Evolutionary conservation across 2,329 filamentous ascomycete species (phyloP), one percentile per base, ranked within the genome.

Genomic region (Colletotrichum sp.): DNA sequence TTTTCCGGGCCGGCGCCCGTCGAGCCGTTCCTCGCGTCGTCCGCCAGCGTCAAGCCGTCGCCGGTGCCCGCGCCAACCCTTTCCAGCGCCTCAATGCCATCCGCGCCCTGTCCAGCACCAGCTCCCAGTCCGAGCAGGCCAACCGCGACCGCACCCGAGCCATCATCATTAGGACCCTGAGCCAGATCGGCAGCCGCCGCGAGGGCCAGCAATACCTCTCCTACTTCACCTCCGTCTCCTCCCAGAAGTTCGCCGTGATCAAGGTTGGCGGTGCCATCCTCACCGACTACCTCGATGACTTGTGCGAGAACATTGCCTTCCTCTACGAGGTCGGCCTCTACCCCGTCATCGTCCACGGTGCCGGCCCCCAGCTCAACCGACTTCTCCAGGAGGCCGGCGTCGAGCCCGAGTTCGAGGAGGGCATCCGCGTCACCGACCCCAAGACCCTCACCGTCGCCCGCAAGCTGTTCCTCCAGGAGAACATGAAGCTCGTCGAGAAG

Each of bases 131-230:
- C 55, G 78, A 80, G 74, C 83, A 81, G 69, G 78, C 81, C 68
- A 85, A 82, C 78, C 86, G 93, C 80, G 89, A 91, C 76, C 92
- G 90, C 73, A 95, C 94, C 60, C 91, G 95, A 75, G 93, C 93
- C 63, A 96, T 95, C 71, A 95, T 98, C 78, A 94, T 98, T 82
- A 95, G 96, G 87, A 91, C 98, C 76, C 90, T 99, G 80, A 98
- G 95, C 88, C 98, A 96, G 87, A 98, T 99, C 84, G 96, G 96
- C 78, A 98, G 96, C 78, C 98, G 98, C 91, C 91, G 96, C 77
- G 96, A 99, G 88, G 95, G 98, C 78, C 95, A 98, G 89, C 96
- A 99, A 86, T 99, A 99, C 86, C 93, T 99, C 76, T 97, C 96
- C 79, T 96, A 99, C 85, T 99, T 99, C 90, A 97, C 94, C 80